Conservation (phyloP, 768 basidiomycete genomes). For the Tylopilus vinaceipallidus region DNA sequence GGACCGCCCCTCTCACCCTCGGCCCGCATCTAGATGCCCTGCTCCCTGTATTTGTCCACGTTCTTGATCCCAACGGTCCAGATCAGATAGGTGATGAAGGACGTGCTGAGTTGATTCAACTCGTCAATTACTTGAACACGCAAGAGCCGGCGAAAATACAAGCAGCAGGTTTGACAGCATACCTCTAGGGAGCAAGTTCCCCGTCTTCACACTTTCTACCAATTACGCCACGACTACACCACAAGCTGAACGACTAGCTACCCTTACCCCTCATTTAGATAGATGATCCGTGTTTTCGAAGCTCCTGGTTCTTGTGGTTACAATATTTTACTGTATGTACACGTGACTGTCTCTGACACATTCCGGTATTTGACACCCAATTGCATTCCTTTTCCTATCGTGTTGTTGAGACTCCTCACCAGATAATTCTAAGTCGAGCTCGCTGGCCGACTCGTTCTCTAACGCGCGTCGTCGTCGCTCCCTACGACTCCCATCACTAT, state of each 20-base stretch:
- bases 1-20: slow-evolving; percentile 65
- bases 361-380: slow-evolving; percentile 11
- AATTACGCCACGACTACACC: background rate
- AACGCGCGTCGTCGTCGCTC: slow-evolving; percentile 37
- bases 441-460: slow-evolving; percentile 57
- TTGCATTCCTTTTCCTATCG: slow-evolving; percentile 10
- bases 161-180: slow-evolving; percentile 66
- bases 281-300: slow-evolving; percentile 11
- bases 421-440: slow-evolving; percentile 39
- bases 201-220: background rate
- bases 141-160: slow-evolving; percentile 79
- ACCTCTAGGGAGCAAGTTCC: slow-evolving; percentile 42
- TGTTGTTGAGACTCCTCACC: slow-evolving; percentile 5
- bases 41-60: slow-evolving; percentile 74
- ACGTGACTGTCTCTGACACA: slow-evolving; percentile 30
- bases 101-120: slow-evolving; percentile 68
- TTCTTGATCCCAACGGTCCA: slow-evolving; percentile 69
- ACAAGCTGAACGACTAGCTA: background rate
- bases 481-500: slow-evolving; percentile 59
- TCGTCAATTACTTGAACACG: slow-evolving; percentile 68
- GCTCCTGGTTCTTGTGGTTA: slow-evolving; percentile 4
- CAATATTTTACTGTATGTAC: slow-evolving; percentile 14
- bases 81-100: slow-evolving; percentile 84
- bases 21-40: slow-evolving; percentile 76
- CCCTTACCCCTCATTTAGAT: slow-evolving; percentile 22